Base-by-base conservation (phyloP, 2,329 filamentous ascomycete genomes). In the Colletotrichum paranaense region DNA sequence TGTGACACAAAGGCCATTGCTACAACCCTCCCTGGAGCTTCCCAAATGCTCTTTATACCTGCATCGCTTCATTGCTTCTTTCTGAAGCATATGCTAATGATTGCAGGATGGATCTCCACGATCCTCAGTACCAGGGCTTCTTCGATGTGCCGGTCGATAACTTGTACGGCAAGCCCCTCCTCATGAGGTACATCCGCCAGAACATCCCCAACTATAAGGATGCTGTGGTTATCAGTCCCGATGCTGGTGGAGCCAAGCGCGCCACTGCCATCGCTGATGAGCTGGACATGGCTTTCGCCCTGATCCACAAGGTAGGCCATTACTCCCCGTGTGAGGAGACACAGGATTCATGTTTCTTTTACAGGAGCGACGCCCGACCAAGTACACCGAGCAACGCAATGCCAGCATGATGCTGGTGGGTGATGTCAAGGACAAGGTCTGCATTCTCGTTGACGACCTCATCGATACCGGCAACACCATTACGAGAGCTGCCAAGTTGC, bases 91-190 rank as follows among this genome's bases (percentile, higher is more conserved):
- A 53, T 42, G 60, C 80, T 81, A 77, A 81, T 77, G 24, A 57
- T 38, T 64, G 60, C 73, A 76, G 74, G 73, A 97, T 99, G 94
- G 97, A 99, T 81, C 89, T 99, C 65, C 95, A 97, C 81, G 96
- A 98, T 82, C 94, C 95, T 55, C 95, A 99, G 84, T 98, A 98
- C 80, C 97, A 99, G 84, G 97, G 97, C 67, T 99, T 98, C 88
- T 98, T 99, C 81, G 96, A 99, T 80, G 98, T 98, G 72, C 97
- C 97, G 2, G 97, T 99, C 69, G 97, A 99, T 85, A 99, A 99
- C 82, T 88, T 99, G 22, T 98, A 98, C 84, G 96, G 92, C 69
- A 92, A 94, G 78, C 92, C 93, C 62, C 85, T 95, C 63, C 86
- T 93, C 67, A 91, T 92, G 80, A 88, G 89, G 74, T 93, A 92